phyloP scores from a whole-genome alignment of 73 alveolate species.

The Stentor roeselii region DNA sequence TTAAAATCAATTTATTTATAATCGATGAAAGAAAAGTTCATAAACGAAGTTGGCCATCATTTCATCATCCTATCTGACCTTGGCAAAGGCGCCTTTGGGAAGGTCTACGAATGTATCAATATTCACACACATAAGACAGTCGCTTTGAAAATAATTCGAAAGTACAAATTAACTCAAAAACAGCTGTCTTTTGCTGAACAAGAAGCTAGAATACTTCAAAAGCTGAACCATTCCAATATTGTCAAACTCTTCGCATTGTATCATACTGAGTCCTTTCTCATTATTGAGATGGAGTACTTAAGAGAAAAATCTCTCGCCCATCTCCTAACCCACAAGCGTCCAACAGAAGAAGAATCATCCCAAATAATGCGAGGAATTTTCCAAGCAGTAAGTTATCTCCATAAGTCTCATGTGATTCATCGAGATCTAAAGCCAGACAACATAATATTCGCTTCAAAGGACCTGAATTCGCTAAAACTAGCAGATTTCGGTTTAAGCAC shows the following conservation, averaged over 20 bases:
- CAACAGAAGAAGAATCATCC: conserved; percentile 39
- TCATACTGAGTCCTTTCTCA: conserved; percentile 27
- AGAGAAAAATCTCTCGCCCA: conserved; percentile 69
- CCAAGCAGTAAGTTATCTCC: conserved; percentile 36
- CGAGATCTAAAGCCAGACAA: conserved; percentile 81
- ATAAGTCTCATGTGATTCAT: conserved; percentile 53
- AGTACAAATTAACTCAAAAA: conserved; percentile 28
- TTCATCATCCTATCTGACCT: neutral
- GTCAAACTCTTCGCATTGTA: conserved; percentile 36
- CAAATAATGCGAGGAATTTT: conserved; percentile 33
- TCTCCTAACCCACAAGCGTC: conserved; percentile 28
- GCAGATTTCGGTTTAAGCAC: conserved; percentile 74
- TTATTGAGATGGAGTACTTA: conserved; percentile 72
- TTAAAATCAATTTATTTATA: too few species aligned
- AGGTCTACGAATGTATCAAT: conserved; percentile 28
- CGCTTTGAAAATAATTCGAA: conserved; percentile 26
- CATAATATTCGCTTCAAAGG: conserved; percentile 34
- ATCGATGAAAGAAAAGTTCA: too few species aligned
- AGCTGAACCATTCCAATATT: conserved; percentile 36
- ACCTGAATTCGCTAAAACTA: conserved; percentile 40
- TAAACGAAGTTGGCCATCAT: too few species aligned
- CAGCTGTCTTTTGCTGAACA: conserved; percentile 8
- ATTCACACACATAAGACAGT: neutral
- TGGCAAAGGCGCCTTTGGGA: conserved; percentile 53
- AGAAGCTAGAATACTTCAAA: neutral